Base-by-base conservation (phyloP, 768 basidiomycete genomes). In the Mycena crocata region DNA sequence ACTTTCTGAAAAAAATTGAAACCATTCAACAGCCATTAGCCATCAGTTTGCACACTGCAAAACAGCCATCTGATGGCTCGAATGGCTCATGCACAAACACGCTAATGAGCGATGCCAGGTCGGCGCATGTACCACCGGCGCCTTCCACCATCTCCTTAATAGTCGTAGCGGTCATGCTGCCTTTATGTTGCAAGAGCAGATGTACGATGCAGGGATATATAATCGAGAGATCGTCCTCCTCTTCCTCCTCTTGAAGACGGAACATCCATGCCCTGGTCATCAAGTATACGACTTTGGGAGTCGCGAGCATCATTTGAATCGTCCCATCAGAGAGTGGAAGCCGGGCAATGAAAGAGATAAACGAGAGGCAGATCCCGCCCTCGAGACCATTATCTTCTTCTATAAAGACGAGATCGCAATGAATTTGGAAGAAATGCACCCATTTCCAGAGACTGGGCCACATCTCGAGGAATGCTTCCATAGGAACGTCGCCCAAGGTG, bases 391-490 rank as follows among this genome's bases (percentile, higher is more conserved):
- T 21, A 9, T 26, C 21, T 49, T 49, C 48, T 28, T 13, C 24
- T 13, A 28, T 14, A 21, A 49, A 49, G 24, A 49, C 21, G 24
- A 9, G 23, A 13, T 49, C 49, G 49, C 31, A 34, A 31, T 50
- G 30, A 4, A 50, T 19, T 9, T 50, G 49, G 23, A 50, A 50
- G 23, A 50, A 50, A 50, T 21, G 31, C 49, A 32, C 49, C 49
- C 49, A 50, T 34, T 50, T 30, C 49, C 49, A 50, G 6, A 50
- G 13, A 50, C 32, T 50, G 31, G 49, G 49, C 49, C 49, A 50
- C 28, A 50, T 9, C 7, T 50, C 49, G 19, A 50, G 49, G 49
- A 50, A 50, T 31, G 49, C 49, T 7, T 50, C 28, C 30, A 34
- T 31, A 30, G 49, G 23, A 32, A 50, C 26, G 26, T 46, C 31